phyloP scores from a whole-genome alignment of 306 rosid species.

The Echinosophora koreensis region DNA sequence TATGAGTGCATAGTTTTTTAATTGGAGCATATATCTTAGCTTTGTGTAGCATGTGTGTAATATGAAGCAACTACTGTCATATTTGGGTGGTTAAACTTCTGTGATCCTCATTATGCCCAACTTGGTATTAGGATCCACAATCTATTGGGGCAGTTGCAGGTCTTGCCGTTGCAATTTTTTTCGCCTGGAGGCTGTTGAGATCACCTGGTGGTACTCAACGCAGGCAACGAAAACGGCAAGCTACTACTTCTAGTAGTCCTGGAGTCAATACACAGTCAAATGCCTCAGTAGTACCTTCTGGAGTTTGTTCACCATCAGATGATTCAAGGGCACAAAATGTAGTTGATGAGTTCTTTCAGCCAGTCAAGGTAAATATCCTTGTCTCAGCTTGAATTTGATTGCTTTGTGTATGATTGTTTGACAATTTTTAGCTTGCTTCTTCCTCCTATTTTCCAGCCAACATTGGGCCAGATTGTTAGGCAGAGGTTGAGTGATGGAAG shows the following conservation, averaged over 20 bases:
- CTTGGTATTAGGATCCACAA: constrained; percentile 63
- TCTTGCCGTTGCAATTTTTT: constrained; percentile 72
- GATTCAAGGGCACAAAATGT: constrained; percentile 70
- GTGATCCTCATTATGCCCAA: constrained; percentile 2
- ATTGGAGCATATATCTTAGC: not conserved
- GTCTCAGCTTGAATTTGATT: constrained; percentile 8
- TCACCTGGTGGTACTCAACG: constrained; percentile 66
- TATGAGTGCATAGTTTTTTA: not conserved
- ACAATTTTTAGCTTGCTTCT: constrained; percentile 27
- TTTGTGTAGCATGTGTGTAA: constrained; percentile 9
- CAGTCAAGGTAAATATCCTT: constrained; percentile 60
- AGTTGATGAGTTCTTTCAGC: constrained; percentile 77
- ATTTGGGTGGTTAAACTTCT: not conserved
- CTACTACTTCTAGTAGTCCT: constrained; percentile 59
- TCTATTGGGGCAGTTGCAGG: constrained; percentile 83
- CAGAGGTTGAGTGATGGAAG: constrained; percentile 84
- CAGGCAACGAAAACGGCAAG: constrained; percentile 74
- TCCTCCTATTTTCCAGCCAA: constrained; percentile 61
- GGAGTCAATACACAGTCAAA: constrained; percentile 53
- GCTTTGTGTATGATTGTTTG: constrained; percentile 9
- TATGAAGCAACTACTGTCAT: not conserved
- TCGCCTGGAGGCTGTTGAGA: constrained; percentile 84
- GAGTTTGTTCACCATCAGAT: constrained; percentile 50
- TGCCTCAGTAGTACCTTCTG: constrained; percentile 47
- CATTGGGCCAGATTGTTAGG: constrained; percentile 82